Conservation (phyloP, 192 early-diverging fungal genomes). For the Allomyces macrogynus region DNA sequence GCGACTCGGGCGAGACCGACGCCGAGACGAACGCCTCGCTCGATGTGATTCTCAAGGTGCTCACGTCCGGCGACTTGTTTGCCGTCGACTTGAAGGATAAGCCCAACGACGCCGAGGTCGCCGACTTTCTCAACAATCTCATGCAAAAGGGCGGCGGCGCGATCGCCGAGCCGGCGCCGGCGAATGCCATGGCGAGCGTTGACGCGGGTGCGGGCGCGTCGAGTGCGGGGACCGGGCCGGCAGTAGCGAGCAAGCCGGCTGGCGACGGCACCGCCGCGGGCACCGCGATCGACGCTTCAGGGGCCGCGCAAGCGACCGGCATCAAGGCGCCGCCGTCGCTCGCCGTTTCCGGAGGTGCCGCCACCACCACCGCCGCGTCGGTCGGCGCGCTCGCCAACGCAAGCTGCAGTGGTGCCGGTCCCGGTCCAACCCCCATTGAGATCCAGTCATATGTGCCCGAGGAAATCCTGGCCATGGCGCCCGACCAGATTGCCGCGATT, state of each 20-base stretch:
- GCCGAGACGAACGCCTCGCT: constrained; percentile 8
- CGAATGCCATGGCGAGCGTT: neutral
- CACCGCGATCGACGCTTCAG: neutral
- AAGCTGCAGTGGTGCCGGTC: no score
- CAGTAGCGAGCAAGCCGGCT: no score
- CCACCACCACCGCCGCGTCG: neutral
- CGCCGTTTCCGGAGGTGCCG: neutral
- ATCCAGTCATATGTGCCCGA: neutral
- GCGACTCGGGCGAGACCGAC: constrained; percentile 11
- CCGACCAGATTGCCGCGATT: neutral
- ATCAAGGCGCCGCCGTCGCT: neutral
- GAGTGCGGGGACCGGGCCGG: no score
- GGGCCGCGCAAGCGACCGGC: neutral
- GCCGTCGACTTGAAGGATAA: constrained; percentile 6
- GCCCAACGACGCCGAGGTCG: constrained; percentile 6
- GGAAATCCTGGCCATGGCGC: neutral
- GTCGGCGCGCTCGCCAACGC: no score
- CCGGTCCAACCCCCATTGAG: no score
- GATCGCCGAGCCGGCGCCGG: neutral
- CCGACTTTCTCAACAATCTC: constrained; percentile 2
- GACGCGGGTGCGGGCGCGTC: neutral
- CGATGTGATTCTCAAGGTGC: constrained; percentile 8
- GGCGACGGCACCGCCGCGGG: no score
- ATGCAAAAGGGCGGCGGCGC: constrained; percentile 2
- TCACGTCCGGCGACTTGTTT: constrained; percentile 7